Evolutionary conservation across 148 eudicot genomes (phyloP).

Genomic region (Euryodendron excelsum): DNA sequence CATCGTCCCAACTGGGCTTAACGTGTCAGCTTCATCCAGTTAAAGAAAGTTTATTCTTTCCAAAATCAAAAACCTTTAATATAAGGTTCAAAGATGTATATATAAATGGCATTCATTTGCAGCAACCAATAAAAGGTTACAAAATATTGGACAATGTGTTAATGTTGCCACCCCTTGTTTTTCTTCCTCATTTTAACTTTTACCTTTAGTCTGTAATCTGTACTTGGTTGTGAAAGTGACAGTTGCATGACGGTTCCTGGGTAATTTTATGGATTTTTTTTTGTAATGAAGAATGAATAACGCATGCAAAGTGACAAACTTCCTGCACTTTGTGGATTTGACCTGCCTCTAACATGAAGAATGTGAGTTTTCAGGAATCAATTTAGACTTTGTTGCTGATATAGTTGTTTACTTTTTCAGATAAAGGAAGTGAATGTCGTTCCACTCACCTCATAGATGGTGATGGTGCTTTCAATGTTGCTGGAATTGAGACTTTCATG

Average conservation of each 20-base stretch:
- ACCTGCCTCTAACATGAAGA: too few relatives aligned
- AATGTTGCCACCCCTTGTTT: too few relatives aligned
- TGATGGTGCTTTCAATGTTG: slow-evolving; percentile 76
- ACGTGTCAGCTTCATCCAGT: not conserved
- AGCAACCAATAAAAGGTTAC: not conserved
- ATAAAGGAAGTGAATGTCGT: slow-evolving; percentile 47
- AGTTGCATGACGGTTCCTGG: not conserved
- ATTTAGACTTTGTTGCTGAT: slow-evolving; percentile 13
- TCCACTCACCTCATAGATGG: slow-evolving; percentile 93
- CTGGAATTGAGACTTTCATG: slow-evolving; percentile 65
- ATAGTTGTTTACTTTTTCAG: slow-evolving; percentile 34
- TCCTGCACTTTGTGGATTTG: not conserved
- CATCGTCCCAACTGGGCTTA: not conserved
- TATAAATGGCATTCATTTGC: not conserved
- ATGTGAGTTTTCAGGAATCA: too few relatives aligned
- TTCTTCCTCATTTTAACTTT: too few relatives aligned
- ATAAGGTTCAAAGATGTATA: not conserved
- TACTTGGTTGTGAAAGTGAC: not conserved
- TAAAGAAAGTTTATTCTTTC: not conserved
- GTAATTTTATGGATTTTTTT: not conserved
- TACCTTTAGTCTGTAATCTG: not conserved
- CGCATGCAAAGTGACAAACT: not conserved
- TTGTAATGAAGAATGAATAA: slow-evolving; percentile 1
- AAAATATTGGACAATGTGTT: not conserved
- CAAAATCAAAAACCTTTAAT: not conserved